Percentiles rank a stretch among this genome's conserved stretches.
Conservation (phyloP, 2,329 filamentous ascomycete species). For the Didymella glomerata region DNA sequence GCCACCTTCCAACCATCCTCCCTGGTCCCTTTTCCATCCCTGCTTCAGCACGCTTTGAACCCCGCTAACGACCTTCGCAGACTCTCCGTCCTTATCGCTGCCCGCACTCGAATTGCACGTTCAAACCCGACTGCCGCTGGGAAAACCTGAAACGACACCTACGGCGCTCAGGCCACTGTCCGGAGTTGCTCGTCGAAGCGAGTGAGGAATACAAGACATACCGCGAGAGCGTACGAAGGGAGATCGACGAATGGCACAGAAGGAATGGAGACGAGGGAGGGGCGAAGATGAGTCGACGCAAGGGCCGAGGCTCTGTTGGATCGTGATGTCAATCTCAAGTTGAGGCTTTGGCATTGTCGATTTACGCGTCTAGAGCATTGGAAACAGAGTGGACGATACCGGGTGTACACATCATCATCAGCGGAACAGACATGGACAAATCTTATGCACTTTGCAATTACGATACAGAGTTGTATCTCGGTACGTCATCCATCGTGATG, state of each 20-base stretch:
- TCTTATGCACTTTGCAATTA: too few relatives aligned
- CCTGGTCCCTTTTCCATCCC: too few relatives aligned
- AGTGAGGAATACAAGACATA: slow-evolving; percentile 30
- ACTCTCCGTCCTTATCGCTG: slow-evolving; percentile 50
- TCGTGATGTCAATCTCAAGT: too few relatives aligned
- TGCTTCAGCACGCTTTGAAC: too few relatives aligned
- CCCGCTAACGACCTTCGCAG: slow-evolving; percentile 20
- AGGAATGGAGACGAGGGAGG: slow-evolving; percentile 36
- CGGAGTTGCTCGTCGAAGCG: slow-evolving; percentile 45
- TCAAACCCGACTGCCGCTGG: slow-evolving; percentile 52
- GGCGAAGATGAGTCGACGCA: slow-evolving; percentile 34
- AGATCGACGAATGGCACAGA: slow-evolving; percentile 48
- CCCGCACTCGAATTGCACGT: slow-evolving; percentile 48
- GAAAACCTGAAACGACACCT: slow-evolving; percentile 52
- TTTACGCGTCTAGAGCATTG: too few relatives aligned
- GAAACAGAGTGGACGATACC: not conserved
- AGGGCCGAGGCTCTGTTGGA: slow-evolving; percentile 21
- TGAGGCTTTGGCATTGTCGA: too few relatives aligned
- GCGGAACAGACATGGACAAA: too few relatives aligned
- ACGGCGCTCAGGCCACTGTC: slow-evolving; percentile 47
- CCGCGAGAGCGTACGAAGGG: slow-evolving; percentile 41
- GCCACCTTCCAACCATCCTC: too few relatives aligned
- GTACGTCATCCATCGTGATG: too few relatives aligned
- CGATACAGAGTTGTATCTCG: too few relatives aligned
- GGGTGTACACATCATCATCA: not conserved